Evolutionary conservation across 2,329 filamentous ascomycete species (phyloP).

Genomic region (Tolypocladium amazonense): DNA sequence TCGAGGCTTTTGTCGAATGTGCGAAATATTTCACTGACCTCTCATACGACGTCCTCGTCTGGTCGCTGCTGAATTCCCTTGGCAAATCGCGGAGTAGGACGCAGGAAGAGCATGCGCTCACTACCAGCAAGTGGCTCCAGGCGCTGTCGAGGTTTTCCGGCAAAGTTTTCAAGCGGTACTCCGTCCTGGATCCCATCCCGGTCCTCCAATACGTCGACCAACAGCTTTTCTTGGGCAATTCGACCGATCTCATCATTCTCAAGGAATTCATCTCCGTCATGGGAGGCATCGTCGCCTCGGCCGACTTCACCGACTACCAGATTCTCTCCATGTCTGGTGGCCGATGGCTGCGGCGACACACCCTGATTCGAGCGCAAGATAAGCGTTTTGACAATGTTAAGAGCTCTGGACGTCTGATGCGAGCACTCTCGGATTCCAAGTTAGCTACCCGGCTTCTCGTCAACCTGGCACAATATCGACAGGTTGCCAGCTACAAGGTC

Average conservation of each 20-base stretch:
- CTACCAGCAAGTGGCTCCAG: conserved; percentile 87
- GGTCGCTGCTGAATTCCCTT: conserved; percentile 74
- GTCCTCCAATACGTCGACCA: conserved; percentile 83
- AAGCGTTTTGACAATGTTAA: conserved; percentile 65
- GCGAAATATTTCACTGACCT: conserved; percentile 88
- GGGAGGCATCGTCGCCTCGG: conserved; percentile 82
- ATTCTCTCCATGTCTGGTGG: conserved; percentile 83
- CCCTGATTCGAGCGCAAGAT: conserved; percentile 70
- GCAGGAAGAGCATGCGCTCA: conserved; percentile 50
- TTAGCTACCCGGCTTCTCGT: conserved; percentile 78
- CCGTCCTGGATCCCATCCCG: conserved; percentile 71
- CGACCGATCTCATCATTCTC: conserved; percentile 82
- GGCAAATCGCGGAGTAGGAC: conserved; percentile 53
- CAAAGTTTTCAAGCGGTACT: conserved; percentile 78
- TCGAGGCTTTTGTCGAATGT: conserved; percentile 89
- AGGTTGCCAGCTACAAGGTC: conserved; percentile 70
- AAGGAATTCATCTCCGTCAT: conserved; percentile 86
- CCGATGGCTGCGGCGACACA: conserved; percentile 66
- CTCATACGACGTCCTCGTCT: conserved; percentile 86
- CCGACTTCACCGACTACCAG: conserved; percentile 81
- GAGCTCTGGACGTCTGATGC: conserved; percentile 71
- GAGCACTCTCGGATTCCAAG: conserved; percentile 64
- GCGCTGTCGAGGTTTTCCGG: conserved; percentile 86
- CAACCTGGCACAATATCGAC: conserved; percentile 79
- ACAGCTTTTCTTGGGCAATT: conserved; percentile 72